These are phyloP conservation scores for Lantana camara DNA, from an alignment of 257 asterid genomes.

Conservation along the genomic window DNA sequence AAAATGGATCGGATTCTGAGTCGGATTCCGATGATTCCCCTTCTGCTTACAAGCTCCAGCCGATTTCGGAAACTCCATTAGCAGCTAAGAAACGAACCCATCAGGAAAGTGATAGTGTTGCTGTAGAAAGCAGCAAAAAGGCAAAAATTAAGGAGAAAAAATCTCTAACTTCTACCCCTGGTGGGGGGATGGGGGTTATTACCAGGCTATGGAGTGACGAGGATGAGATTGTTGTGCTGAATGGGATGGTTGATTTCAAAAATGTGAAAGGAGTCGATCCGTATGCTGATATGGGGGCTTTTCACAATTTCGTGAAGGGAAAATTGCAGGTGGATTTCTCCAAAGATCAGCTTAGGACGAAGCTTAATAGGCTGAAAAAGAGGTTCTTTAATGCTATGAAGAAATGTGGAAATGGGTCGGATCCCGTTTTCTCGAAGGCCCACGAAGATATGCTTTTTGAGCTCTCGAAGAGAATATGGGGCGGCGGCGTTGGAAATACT, in stretches of 20 bases:
- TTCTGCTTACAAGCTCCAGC: slow-evolving; percentile 45
- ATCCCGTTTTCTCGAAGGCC: slow-evolving; percentile 45
- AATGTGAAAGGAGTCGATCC: slow-evolving; percentile 37
- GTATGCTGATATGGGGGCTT: slow-evolving; percentile 39
- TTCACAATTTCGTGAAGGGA: slow-evolving; percentile 44
- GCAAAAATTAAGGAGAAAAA: slow-evolving; percentile 33
- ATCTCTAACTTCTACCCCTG: slow-evolving; percentile 5
- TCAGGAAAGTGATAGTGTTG: neutral
- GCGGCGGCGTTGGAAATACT: slow-evolving; percentile 13
- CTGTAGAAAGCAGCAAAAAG: slow-evolving; percentile 24
- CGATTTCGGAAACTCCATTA: slow-evolving; percentile 6
- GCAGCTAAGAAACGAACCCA: slow-evolving; percentile 27
- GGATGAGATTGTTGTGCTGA: slow-evolving; percentile 54
- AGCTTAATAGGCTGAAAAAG: slow-evolving; percentile 48
- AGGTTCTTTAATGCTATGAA: slow-evolving; percentile 42
- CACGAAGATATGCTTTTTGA: slow-evolving; percentile 40
- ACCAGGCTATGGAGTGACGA: slow-evolving; percentile 54
- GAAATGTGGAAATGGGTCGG: slow-evolving; percentile 37
- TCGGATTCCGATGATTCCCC: slow-evolving; percentile 37
- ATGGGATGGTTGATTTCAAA: slow-evolving; percentile 52
- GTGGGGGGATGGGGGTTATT: slow-evolving; percentile 18
- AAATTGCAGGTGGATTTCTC: slow-evolving; percentile 40
- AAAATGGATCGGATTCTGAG: slow-evolving; percentile 35
- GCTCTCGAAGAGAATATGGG: slow-evolving; percentile 61
- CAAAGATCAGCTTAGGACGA: slow-evolving; percentile 44